phyloP scores from a whole-genome alignment of 495 filamentous ascomycete genomes.

The Hyaloscypha hepaticicola region DNA sequence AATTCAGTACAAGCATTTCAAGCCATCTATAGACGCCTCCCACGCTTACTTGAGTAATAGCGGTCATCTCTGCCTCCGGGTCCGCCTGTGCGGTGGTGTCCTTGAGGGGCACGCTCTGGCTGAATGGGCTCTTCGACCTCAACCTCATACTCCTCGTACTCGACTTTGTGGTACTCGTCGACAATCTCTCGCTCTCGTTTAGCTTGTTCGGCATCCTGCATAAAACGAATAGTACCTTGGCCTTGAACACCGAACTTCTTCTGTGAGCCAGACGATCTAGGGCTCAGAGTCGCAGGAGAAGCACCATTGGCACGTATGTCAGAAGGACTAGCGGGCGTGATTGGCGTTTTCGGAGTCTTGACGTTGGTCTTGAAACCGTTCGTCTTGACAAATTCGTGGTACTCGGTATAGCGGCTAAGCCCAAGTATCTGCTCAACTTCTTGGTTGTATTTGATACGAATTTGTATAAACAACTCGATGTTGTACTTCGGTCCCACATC shows the following conservation, averaged over 20 bases:
- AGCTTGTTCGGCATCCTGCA: slow-evolving; percentile 79
- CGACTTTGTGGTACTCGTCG: slow-evolving; percentile 65
- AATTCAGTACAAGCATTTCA: not conserved
- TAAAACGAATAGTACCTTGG: slow-evolving; percentile 83
- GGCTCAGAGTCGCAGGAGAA: slow-evolving; percentile 41
- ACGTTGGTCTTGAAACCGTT: slow-evolving; percentile 29
- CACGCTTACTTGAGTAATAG: slow-evolving; percentile 17
- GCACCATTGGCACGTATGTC: slow-evolving; percentile 31
- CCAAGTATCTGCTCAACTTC: slow-evolving; percentile 53
- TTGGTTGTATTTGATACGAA: slow-evolving; percentile 84
- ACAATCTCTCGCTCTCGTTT: slow-evolving; percentile 67
- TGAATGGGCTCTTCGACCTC: slow-evolving; percentile 57
- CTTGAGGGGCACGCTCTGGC: slow-evolving; percentile 10
- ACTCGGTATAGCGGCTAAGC: slow-evolving; percentile 52
- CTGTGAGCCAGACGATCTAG: slow-evolving; percentile 44
- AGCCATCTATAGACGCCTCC: not conserved
- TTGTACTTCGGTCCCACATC: slow-evolving; percentile 68
- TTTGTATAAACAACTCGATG: slow-evolving; percentile 72
- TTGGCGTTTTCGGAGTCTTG: slow-evolving; percentile 36
- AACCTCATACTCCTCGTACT: slow-evolving; percentile 75
- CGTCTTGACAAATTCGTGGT: slow-evolving; percentile 21
- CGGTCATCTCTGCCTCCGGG: slow-evolving; percentile 24
- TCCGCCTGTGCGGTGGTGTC: not conserved
- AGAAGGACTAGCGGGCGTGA: slow-evolving; percentile 34
- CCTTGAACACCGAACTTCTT: slow-evolving; percentile 50